Percentiles rank a stretch among this genome's conserved stretches.
Conservation (phyloP, 2,329 filamentous ascomycete genomes). For the Calonectria leucothoes region DNA sequence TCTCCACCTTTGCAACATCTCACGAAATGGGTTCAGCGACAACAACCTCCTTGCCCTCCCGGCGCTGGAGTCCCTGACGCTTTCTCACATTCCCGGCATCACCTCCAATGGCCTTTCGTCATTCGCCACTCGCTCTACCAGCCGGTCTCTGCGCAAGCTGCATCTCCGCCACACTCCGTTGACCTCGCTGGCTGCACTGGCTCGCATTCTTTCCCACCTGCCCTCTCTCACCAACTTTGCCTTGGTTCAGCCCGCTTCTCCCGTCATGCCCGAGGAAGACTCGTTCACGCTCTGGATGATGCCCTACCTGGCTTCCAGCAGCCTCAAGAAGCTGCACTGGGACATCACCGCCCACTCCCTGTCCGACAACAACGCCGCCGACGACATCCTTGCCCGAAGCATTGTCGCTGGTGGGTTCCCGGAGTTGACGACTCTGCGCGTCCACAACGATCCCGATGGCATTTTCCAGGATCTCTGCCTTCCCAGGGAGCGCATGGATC, state of each 20-base stretch:
- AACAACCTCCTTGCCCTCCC: slow-evolving; percentile 66
- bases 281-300: slow-evolving; percentile 69
- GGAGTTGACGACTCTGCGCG: slow-evolving; percentile 66
- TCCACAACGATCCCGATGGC: slow-evolving; percentile 77
- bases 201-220: slow-evolving; percentile 69
- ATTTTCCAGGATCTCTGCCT: slow-evolving; percentile 76
- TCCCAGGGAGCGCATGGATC: slow-evolving; percentile 66
- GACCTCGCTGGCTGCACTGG: slow-evolving; percentile 66
- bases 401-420: slow-evolving; percentile 74
- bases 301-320: slow-evolving; percentile 70
- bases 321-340: slow-evolving; percentile 70
- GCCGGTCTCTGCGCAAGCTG: slow-evolving; percentile 59
- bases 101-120: slow-evolving; percentile 66
- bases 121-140: slow-evolving; percentile 64
- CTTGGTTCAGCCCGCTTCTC: slow-evolving; percentile 66
- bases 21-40: slow-evolving; percentile 68
- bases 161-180: slow-evolving; percentile 68
- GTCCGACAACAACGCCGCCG: slow-evolving; percentile 61
- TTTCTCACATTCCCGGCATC: slow-evolving; percentile 67
- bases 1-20: slow-evolving; percentile 69
- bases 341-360: slow-evolving; percentile 67
- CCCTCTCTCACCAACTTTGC: slow-evolving; percentile 60
- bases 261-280: slow-evolving; percentile 65
- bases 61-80: slow-evolving; percentile 63
- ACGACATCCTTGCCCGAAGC: slow-evolving; percentile 72